Evolutionary conservation across 2,329 filamentous ascomycete species (phyloP).

Genomic region (Hypoxylon sp.): DNA sequence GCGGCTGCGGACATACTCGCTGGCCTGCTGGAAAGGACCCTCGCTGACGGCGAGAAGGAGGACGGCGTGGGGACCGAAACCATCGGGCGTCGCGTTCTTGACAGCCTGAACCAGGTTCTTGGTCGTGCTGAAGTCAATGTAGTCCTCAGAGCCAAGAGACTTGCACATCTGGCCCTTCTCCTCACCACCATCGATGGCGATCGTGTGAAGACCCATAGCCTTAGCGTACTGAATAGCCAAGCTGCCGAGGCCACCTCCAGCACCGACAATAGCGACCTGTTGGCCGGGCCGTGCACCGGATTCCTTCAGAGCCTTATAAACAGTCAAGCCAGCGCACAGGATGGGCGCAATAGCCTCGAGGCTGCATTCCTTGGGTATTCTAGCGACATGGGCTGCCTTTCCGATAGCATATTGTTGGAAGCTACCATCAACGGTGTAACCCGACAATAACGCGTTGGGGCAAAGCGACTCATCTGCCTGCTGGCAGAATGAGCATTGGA

Average conservation of each 20-base stretch:
- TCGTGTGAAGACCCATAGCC: slow-evolving; percentile 86
- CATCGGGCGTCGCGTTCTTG: slow-evolving; percentile 83
- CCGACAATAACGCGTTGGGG: slow-evolving; percentile 79
- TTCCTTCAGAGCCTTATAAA: slow-evolving; percentile 94
- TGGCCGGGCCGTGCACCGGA: slow-evolving; percentile 81
- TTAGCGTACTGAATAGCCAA: slow-evolving; percentile 89
- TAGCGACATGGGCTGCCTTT: slow-evolving; percentile 87
- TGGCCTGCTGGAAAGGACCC: slow-evolving; percentile 95
- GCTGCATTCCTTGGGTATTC: slow-evolving; percentile 81
- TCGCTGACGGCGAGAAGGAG: slow-evolving; percentile 88
- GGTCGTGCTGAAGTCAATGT: slow-evolving; percentile 83
- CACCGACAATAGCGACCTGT: slow-evolving; percentile 86
- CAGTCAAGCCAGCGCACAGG: slow-evolving; percentile 87
- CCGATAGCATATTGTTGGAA: slow-evolving; percentile 95
- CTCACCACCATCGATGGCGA: slow-evolving; percentile 86
- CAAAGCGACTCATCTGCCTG: slow-evolving; percentile 87
- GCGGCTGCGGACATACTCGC: slow-evolving; percentile 85
- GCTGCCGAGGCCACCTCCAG: slow-evolving; percentile 82
- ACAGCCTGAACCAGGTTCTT: slow-evolving; percentile 88
- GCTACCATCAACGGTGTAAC: slow-evolving; percentile 91
- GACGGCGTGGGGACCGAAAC: slow-evolving; percentile 88
- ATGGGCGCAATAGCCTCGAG: slow-evolving; percentile 85
- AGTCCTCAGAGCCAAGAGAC: slow-evolving; percentile 78
- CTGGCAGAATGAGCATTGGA: slow-evolving; percentile 87
- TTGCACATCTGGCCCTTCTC: slow-evolving; percentile 83